Percentiles rank a stretch among this genome's conserved stretches.
These are phyloP conservation scores for Jimgerdemannia flammicorona DNA, from an alignment of 192 early-diverging fungal species.

Conservation along the genomic window DNA sequence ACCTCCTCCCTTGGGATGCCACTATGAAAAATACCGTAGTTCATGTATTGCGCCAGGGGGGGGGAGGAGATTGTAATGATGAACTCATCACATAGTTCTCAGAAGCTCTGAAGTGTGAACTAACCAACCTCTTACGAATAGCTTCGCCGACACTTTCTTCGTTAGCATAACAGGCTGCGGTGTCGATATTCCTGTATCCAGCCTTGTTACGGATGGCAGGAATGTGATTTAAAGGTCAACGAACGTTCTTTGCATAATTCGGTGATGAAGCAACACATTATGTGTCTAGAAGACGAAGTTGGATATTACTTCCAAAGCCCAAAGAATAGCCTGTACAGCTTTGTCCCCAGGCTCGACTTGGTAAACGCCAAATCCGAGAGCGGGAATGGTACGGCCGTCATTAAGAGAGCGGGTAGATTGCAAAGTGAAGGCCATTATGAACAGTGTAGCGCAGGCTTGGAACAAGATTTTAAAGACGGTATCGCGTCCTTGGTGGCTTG, in stretches of 20 bases:
- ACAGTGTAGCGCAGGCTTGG: too few species aligned
- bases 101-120: too few species aligned
- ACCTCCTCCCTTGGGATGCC: conserved; percentile 1
- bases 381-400: conserved; percentile 28
- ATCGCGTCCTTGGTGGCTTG: too few species aligned
- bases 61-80: too few species aligned
- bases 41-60: too few species aligned
- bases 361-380: conserved; percentile 42
- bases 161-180: conserved; percentile 38
- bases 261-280: too few species aligned
- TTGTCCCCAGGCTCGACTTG: conserved; percentile 28
- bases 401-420: conserved; percentile 16
- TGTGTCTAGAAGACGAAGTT: too few species aligned
- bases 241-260: too few species aligned
- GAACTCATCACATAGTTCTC: too few species aligned
- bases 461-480: too few species aligned
- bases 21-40: too few species aligned
- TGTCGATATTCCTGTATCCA: conserved; percentile 56
- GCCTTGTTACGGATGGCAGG: conserved; percentile 19
- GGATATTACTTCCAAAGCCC: conserved; percentile 37
- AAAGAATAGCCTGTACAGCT: conserved; percentile 34
- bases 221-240: neutral
- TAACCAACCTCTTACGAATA: conserved; percentile 33
- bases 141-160: conserved; percentile 42
- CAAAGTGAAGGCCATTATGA: conserved; percentile 14